These are phyloP conservation scores for Canavalia ensiformis DNA, from an alignment of 306 rosid species.

Conservation along the genomic window DNA sequence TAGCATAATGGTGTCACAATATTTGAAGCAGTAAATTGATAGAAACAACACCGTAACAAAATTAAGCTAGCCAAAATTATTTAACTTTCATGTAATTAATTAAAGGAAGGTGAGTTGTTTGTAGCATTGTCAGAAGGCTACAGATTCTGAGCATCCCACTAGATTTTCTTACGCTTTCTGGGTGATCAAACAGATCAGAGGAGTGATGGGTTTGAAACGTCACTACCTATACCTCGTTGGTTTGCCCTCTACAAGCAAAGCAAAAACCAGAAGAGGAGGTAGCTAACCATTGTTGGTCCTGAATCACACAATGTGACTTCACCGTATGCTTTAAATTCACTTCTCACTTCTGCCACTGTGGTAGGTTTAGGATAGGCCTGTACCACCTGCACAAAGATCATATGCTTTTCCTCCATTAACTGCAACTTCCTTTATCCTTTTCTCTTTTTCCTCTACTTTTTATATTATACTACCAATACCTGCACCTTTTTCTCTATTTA, in stretches of 20 bases:
- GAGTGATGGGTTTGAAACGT: not conserved
- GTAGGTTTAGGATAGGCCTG: slow-evolving; percentile 52
- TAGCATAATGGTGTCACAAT: not conserved
- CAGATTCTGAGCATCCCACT: not conserved
- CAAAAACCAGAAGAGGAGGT: slow-evolving; percentile 40
- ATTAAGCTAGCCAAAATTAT: too few species aligned
- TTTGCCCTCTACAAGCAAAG: slow-evolving; percentile 25
- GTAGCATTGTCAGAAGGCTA: too few species aligned
- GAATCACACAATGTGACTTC: slow-evolving; percentile 28
- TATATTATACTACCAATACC: too few species aligned
- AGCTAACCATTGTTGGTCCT: slow-evolving; percentile 31
- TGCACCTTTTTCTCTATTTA: too few species aligned
- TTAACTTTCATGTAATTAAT: too few species aligned
- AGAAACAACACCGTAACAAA: too few species aligned
- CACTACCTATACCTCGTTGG: slow-evolving; percentile 16
- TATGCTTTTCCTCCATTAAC: slow-evolving; percentile 49
- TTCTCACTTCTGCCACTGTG: slow-evolving; percentile 8
- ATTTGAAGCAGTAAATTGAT: not conserved
- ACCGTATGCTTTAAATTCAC: slow-evolving; percentile 35
- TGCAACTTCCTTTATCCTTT: not conserved
- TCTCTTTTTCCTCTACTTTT: not conserved
- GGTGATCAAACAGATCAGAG: not conserved
- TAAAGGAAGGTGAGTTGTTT: too few species aligned
- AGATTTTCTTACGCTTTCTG: slow-evolving; percentile 24
- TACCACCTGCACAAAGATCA: slow-evolving; percentile 51